Evolutionary conservation across 768 basidiomycete genomes (phyloP).

Genomic region (Udeniomyces megalosporus): DNA sequence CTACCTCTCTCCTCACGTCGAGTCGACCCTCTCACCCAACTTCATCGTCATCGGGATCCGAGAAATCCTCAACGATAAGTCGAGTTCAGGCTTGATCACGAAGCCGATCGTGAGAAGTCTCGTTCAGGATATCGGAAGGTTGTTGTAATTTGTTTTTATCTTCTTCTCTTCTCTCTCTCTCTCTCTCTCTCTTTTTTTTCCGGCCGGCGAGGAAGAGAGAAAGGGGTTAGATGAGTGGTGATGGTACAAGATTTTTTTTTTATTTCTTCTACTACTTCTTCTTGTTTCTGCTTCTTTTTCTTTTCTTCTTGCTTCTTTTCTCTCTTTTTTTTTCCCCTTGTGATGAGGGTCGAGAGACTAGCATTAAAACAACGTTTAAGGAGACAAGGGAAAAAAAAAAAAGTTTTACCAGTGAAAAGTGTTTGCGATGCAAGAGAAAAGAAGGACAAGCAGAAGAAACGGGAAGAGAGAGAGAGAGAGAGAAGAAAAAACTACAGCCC

Average conservation of each 20-base stretch:
- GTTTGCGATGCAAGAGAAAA: no score
- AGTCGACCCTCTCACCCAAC: constrained; percentile 39
- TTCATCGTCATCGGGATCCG: constrained; percentile 55
- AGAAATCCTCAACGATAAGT: constrained; percentile 36
- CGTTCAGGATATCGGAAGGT: no score
- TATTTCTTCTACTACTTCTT: background rate
- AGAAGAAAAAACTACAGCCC: no score
- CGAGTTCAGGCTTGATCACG: constrained; percentile 34
- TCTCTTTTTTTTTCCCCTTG: background rate
- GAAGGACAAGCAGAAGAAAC: no score
- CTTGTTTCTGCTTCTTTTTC: background rate
- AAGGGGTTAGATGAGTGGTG: background rate
- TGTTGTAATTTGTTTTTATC: background rate
- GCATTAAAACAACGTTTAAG: no score
- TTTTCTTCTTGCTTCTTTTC: background rate
- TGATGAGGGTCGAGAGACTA: no score
- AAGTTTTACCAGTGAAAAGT: no score
- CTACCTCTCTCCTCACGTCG: constrained; percentile 55
- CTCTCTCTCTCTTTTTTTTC: background rate
- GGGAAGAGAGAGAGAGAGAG: no score
- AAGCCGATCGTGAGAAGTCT: no score
- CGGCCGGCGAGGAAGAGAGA: background rate
- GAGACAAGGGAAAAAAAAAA: no score
- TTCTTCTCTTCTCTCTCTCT: background rate
- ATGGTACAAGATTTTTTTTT: background rate